phyloP scores from a whole-genome alignment of 192 early-diverging fungal genomes.

The Coemansia sp. region DNA sequence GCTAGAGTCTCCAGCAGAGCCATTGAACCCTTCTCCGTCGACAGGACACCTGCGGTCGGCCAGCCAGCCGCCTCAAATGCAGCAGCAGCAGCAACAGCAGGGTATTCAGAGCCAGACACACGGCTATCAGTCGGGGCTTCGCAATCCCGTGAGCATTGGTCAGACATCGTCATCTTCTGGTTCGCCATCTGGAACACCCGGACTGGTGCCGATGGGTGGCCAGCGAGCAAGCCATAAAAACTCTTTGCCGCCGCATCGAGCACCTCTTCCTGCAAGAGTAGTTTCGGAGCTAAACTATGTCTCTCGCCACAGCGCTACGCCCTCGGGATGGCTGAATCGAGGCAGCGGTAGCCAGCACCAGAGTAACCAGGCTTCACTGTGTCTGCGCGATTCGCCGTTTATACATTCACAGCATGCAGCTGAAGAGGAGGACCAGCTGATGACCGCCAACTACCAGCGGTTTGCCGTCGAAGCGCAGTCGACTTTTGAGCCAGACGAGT shows the following conservation, averaged over 20 bases:
- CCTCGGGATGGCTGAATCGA: background rate
- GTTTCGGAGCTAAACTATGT: constrained; percentile 49
- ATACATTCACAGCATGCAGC: background rate
- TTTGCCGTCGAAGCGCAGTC: constrained; percentile 50
- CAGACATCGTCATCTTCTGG: background rate
- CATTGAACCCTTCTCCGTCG: background rate
- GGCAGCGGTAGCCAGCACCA: background rate
- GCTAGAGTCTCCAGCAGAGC: constrained; percentile 3
- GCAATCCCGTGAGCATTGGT: background rate
- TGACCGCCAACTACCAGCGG: constrained; percentile 51
- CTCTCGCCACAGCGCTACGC: constrained; percentile 15
- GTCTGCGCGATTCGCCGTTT: background rate
- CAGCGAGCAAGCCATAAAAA: constrained; percentile 24
- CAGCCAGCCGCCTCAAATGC: constrained; percentile 19
- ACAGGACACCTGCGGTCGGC: background rate
- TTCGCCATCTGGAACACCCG: background rate
- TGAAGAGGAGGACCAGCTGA: constrained; percentile 14
- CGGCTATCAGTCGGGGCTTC: background rate
- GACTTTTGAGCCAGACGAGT: constrained; percentile 40
- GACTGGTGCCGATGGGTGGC: background rate
- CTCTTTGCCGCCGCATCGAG: constrained; percentile 31
- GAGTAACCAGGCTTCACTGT: background rate
- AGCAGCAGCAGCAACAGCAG: background rate
- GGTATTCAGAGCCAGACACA: background rate
- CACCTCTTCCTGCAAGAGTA: constrained; percentile 24